Evolutionary conservation across 129 eudicot species (phyloP), one percentile per base, ranked within the genome.

Genomic region (Oenanthe sinensis): DNA sequence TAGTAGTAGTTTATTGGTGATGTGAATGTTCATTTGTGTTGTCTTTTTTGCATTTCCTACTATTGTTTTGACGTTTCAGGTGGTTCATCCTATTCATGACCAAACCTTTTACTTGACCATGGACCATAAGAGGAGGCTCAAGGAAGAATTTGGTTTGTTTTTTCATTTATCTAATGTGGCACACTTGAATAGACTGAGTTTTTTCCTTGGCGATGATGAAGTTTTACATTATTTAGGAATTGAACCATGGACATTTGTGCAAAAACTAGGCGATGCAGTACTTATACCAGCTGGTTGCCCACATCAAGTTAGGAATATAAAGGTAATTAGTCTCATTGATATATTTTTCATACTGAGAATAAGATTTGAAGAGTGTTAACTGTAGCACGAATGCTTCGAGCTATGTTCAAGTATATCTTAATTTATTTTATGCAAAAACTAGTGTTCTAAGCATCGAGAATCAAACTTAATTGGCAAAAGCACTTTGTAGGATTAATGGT

Each of bases 161-260:
- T 55, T 28, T 33, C 71, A 26, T 67, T 24, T 67, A 30, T 30
- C 72, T 30, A 16, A 67, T 67, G 71, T 65, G 72, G 72, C 33
- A 67, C 39, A 67, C 39, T 67, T 67, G 1, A 6, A 67, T 14
- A 4, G 0, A 20, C 72, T 8, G 42, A 4, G 42, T 67, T 30
- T 30, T 65, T 13, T 9, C 33, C 9, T 3, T 4, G 12, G 22
- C 30, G 42, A 30, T 30, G 72, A 67, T 22, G 0, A 67, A 67
- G 42, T 67, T 26, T 67, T 20, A 28, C 42, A 30, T 14, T 67
- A 14, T 14, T 67, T 30, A 67, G 72, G 72, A 20, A 67, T 67
- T 67, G 72, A 67, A 67, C 72, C 72, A 33, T 67, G 72, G 72
- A 67, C 72, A 30, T 67, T 67, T 67, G 72, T 67, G 42, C 72